phyloP scores from a whole-genome alignment of 306 rosid species.

The Vigna nakashimae region DNA sequence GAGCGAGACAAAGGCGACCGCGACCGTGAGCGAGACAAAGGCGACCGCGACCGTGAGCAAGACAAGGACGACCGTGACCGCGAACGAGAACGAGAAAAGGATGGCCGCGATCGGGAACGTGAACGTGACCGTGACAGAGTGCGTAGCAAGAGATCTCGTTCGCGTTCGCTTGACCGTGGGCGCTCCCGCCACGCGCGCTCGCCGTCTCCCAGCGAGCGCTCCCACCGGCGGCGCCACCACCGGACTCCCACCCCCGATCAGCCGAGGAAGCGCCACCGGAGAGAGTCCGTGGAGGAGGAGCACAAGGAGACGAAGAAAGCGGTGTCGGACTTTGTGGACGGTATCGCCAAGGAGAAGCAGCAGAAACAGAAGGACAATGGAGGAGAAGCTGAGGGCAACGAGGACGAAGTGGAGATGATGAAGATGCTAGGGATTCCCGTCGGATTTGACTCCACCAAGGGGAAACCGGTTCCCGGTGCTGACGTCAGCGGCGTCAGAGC shows the following conservation, averaged over 20 bases:
- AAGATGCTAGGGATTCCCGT: conserved; percentile 86
- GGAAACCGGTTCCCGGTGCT: conserved; percentile 88
- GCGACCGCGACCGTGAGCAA: conserved; percentile 48
- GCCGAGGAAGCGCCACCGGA: conserved; percentile 73
- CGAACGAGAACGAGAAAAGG: conserved; percentile 34
- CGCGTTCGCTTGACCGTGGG: conserved; percentile 74
- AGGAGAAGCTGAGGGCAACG: conserved; percentile 55
- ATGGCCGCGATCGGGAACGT: conserved; percentile 17
- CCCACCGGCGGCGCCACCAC: conserved; percentile 69
- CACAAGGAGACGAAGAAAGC: conserved; percentile 71
- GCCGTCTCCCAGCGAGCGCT: conserved; percentile 69
- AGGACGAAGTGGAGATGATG: conserved; percentile 96
- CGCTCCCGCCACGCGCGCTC: conserved; percentile 84
- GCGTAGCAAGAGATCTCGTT: conserved; percentile 77
- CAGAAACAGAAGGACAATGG: conserved; percentile 59
- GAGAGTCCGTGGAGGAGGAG: conserved; percentile 62
- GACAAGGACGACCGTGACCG: conserved; percentile 59
- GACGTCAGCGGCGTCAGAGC: conserved; percentile 89
- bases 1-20: conserved; percentile 46
- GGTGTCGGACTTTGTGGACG: conserved; percentile 85
- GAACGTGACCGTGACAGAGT: conserved; percentile 68
- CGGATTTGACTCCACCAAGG: conserved; percentile 92
- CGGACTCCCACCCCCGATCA: conserved; percentile 83
- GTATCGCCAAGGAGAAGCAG: conserved; percentile 70
- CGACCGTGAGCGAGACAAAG: conserved; percentile 52